Base-by-base conservation (phyloP, 768 basidiomycete genomes). In the Mycena pura region DNA sequence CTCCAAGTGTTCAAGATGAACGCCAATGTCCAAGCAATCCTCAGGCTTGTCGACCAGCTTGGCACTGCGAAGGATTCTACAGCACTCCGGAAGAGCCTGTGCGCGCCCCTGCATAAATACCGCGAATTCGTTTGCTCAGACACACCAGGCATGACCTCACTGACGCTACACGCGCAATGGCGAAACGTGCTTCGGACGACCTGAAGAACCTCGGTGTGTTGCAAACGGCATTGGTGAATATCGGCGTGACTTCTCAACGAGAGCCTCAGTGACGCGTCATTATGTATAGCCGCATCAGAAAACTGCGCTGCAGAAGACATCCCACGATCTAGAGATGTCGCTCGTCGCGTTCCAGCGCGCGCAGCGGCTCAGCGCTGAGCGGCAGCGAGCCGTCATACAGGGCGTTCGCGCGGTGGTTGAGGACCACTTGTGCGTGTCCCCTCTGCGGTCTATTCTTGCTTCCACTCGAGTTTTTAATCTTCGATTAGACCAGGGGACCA, bases 1-100 rank as follows among this genome's bases (percentile, higher is more conserved):
- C 82, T 99, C 6, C 96, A 99, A 74, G 93, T 96, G 58, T 98
- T 99, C 89, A 99, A 99, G 85, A 95, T 99, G 80, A 96, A 96
- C 69, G 86, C 93, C 59, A 99, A 99, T 76, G 95, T 98, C 3
- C 93, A 96, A 70, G 96, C 93, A 15, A 96, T 99, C 47, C 75
- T 94, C 68, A 93, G 93, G 76, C 83, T 95, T n/a, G 93, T 99
- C n/a, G 95, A 99, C 71, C 92, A 96, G 74, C 84, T 99, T 1
- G 96, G 96, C 5, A 93, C 91, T 0, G 78, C 78, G 29, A 87
- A 87, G 69, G 96, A 99, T 73, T 93, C 90, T 17, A 86, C 89
- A 1, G 74, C 80, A 3, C 76, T 99, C 52, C 83, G 96, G 67
- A 94, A 91, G 75, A 90, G 87, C 50, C 77, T 99, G 96, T 96